phyloP scores from a whole-genome alignment of 1,284 basidiomycete species.

The Ganoderma sinense region DNA sequence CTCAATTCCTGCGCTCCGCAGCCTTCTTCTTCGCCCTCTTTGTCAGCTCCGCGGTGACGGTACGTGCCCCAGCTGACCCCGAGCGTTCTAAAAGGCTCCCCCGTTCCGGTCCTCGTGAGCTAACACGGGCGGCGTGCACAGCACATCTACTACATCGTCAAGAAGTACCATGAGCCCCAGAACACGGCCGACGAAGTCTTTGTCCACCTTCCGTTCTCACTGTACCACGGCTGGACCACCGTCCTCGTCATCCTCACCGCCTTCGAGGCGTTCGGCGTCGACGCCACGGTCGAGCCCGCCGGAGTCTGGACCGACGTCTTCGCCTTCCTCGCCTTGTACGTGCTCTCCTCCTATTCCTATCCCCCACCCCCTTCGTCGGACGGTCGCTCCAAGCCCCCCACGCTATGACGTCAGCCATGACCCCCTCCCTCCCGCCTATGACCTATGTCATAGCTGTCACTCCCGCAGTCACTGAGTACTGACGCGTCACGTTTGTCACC shows the following conservation, averaged over 20 bases:
- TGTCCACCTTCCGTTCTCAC: constrained; percentile 88
- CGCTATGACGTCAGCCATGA: not conserved
- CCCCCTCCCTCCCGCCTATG: not conserved
- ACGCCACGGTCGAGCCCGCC: constrained; percentile 69
- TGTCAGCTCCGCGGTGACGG: constrained; percentile 82
- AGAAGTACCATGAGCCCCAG: constrained; percentile 80
- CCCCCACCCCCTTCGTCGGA: not conserved
- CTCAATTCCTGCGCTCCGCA: constrained; percentile 32
- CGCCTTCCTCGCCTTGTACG: constrained; percentile 87
- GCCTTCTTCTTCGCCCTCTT: constrained; percentile 89
- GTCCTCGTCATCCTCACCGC: constrained; percentile 89
- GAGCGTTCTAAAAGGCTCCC: not conserved
- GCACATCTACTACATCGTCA: constrained; percentile 94
- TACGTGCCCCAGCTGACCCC: constrained; percentile 39
- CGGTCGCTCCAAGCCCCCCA: no score
- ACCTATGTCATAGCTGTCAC: constrained; percentile 11
- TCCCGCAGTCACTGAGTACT: not conserved
- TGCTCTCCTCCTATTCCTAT: not conserved
- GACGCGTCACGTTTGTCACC: constrained; percentile 19
- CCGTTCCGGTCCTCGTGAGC: constrained; percentile 20
- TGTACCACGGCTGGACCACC: constrained; percentile 96
- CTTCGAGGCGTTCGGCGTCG: constrained; percentile 91
- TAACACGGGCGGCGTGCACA: constrained; percentile 31
- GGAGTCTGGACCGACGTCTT: constrained; percentile 94
- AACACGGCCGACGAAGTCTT: constrained; percentile 79